Evolutionary conservation across 495 filamentous ascomycete genomes (phyloP), one percentile per base, ranked within the genome.

Genomic region (Corynascus novoguineensis): DNA sequence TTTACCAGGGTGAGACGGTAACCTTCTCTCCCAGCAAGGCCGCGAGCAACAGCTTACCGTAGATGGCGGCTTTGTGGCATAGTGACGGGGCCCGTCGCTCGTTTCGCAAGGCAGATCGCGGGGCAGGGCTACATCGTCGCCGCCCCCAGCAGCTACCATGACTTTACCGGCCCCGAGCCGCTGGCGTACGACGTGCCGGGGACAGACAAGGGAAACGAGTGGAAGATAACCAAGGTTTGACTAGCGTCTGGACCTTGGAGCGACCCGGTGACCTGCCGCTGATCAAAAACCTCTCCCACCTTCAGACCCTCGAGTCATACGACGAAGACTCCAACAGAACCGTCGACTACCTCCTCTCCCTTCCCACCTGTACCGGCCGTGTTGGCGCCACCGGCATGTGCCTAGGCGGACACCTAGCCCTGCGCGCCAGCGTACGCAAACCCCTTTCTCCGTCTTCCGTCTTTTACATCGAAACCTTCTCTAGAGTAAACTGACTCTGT

Each of bases 321-420:
- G 92, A 96, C 60, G 91, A 88, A 72, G 92, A 97, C 68, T 82
- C 88, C 22, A 78, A 72, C 22, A 75, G 89, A 38, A 75, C 81
- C n/a, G 85, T 97, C 49, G 82, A 88, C 68, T 74, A 82, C 57
- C 83, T 97, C 6, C 72, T 95, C 40, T 78, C 79, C 14, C 79
- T 95, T 11, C 75, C 79, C 8, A 95, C 89, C 21, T 96, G 92
- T 70, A 95, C 84, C 22, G 91, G 92, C 31, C 81, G 82, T 11
- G 83, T 97, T 52, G 92, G 92, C 40, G 76, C 88, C 2, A 95
- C 91, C 8, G 92, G 92, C 31, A 97, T 97, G 92, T 96, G 92
- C 70, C 83, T 97, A 4, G 92, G 92, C 50, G 92, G 92, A 4
- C 92, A 97, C 69, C 79, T 96, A 22, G 86, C 92, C 38, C 87